Conservation (phyloP, 768 basidiomycete species). For the Tricholoma furcatifolium region DNA sequence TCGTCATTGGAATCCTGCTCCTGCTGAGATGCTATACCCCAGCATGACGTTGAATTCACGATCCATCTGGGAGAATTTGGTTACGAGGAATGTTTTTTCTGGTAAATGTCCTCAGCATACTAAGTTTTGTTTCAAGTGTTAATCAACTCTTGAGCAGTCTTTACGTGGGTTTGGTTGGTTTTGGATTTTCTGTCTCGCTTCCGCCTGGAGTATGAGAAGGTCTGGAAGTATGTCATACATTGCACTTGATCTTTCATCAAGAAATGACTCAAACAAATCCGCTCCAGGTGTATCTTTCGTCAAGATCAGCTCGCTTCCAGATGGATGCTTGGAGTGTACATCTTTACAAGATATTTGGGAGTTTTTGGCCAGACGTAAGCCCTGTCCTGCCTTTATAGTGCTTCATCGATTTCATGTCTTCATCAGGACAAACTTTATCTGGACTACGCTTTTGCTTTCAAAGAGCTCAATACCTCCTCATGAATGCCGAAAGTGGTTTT, state of each 20-base stretch:
- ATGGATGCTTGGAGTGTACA: slow-evolving; percentile 5
- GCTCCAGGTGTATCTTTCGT: not conserved
- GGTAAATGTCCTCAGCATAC: not conserved
- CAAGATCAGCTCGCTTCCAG: not conserved
- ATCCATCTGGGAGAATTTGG: slow-evolving; percentile 2
- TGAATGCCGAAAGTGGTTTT: slow-evolving; percentile 11
- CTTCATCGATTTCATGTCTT: not conserved
- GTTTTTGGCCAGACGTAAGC: slow-evolving; percentile 16
- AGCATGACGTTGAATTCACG: not conserved
- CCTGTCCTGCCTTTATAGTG: not conserved
- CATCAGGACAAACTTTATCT: slow-evolving; percentile 7
- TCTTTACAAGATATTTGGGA: slow-evolving; percentile 16
- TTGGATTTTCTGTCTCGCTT: slow-evolving; percentile 11
- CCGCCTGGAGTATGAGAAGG: slow-evolving; percentile 5
- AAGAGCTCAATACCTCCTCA: not conserved
- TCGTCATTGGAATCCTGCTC: not conserved
- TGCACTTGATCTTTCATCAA: not conserved
- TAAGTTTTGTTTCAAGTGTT: too few species aligned
- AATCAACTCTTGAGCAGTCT: not conserved
- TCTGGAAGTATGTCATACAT: slow-evolving; percentile 11
- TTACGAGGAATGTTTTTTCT: slow-evolving; percentile 6
- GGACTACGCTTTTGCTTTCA: slow-evolving; percentile 6
- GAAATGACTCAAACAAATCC: too few species aligned
- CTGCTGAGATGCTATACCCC: not conserved
- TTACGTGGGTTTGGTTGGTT: slow-evolving; percentile 7